phyloP scores from a whole-genome alignment of 2,329 filamentous ascomycete species.

The Alternaria triticimaculans region DNA sequence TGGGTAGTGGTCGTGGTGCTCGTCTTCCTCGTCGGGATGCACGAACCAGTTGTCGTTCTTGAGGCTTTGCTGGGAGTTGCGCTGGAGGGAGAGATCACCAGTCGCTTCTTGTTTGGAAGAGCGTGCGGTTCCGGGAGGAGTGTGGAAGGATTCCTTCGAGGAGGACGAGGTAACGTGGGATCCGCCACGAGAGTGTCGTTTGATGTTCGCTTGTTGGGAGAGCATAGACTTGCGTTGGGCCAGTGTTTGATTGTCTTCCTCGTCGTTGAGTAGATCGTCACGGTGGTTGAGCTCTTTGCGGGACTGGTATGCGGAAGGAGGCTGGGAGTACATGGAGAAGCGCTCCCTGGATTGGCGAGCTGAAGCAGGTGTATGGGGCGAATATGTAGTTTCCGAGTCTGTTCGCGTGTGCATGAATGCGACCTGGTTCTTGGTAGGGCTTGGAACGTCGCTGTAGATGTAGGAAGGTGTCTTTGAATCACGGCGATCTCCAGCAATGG shows the following conservation, averaged over 20 bases:
- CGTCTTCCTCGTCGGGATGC: slow-evolving; percentile 31
- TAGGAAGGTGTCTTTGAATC: slow-evolving; percentile 39
- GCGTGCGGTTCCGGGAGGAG: slow-evolving; percentile 30
- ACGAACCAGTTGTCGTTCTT: slow-evolving; percentile 59
- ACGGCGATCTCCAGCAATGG: slow-evolving; percentile 47
- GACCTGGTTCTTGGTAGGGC: slow-evolving; percentile 58
- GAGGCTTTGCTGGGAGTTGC: slow-evolving; percentile 42
- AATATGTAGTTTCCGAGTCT: slow-evolving; percentile 62
- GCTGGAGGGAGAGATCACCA: slow-evolving; percentile 40
- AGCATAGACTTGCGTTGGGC: slow-evolving; percentile 44
- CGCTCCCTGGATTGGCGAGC: slow-evolving; percentile 61
- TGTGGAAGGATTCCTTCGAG: slow-evolving; percentile 42
- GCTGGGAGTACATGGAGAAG: slow-evolving; percentile 53
- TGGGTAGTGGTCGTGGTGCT: slow-evolving; percentile 19
- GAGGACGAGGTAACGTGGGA: slow-evolving; percentile 38
- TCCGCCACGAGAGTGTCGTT: slow-evolving; percentile 35
- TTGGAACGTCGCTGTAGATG: slow-evolving; percentile 38
- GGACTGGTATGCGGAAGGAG: slow-evolving; percentile 46
- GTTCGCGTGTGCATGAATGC: slow-evolving; percentile 85
- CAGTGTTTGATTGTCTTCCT: slow-evolving; percentile 40
- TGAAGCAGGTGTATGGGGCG: slow-evolving; percentile 57
- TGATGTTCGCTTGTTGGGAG: slow-evolving; percentile 43
- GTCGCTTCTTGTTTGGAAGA: slow-evolving; percentile 4
- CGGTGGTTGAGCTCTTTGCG: slow-evolving; percentile 47
- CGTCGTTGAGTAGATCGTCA: slow-evolving; percentile 36